Conservation (phyloP, 495 filamentous ascomycete genomes). For the Penicillium tannophilum region DNA sequence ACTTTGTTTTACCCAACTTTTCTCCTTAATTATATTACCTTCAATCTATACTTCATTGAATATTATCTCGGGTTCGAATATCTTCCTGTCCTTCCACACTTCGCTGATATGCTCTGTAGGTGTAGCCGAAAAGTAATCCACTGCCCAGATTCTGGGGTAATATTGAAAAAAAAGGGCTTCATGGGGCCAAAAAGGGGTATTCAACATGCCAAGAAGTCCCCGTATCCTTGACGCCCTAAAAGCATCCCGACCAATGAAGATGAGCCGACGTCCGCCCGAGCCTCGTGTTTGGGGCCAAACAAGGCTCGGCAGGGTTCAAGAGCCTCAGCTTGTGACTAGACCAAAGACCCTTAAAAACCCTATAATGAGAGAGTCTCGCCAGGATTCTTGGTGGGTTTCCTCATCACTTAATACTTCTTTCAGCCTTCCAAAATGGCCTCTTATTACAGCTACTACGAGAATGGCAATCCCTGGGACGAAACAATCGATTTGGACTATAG, state of each 20-base stretch:
- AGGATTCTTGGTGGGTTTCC: background rate
- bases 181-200: conserved; percentile 1
- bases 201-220: background rate
- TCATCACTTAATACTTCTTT: background rate
- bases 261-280: background rate
- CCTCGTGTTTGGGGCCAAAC: background rate
- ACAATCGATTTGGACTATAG: conserved; percentile 2
- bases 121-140: background rate
- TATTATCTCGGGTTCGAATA: too few relatives aligned
- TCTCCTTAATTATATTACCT: background rate
- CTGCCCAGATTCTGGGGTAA: too few relatives aligned
- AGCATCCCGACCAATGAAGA: background rate
- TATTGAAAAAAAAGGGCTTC: background rate
- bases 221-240: conserved; percentile 1
- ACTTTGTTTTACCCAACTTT: background rate
- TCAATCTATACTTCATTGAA: too few relatives aligned
- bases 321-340: conserved; percentile 4
- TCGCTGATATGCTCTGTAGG: too few relatives aligned
- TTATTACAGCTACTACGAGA: background rate
- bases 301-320: background rate
- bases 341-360: conserved; percentile 1
- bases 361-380: background rate
- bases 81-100: too few relatives aligned
- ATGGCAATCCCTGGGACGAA: conserved; percentile 17
- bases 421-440: background rate